Conservation (phyloP, 2,329 filamentous ascomycete genomes). For the Sporothrix euskadiensis region DNA sequence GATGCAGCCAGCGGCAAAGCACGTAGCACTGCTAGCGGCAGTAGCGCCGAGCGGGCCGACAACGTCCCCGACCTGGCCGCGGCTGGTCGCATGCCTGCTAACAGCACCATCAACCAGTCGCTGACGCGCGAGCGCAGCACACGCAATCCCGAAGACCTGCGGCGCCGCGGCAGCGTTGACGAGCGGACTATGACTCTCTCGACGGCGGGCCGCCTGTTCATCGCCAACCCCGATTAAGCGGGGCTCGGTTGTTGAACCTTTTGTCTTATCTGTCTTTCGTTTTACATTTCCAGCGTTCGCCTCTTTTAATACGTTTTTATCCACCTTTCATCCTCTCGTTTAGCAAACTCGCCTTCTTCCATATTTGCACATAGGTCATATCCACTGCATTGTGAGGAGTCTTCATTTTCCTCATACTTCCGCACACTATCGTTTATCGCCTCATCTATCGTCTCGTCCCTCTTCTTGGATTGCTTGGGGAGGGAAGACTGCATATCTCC, state of each 20-base stretch:
- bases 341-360: not conserved
- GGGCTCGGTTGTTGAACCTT: no score
- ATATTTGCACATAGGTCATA: not conserved
- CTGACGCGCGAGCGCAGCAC: slow-evolving; percentile 65
- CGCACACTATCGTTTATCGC: slow-evolving; percentile 12
- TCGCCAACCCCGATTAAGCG: slow-evolving; percentile 75
- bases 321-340: not conserved
- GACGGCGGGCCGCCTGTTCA: slow-evolving; percentile 71
- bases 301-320: not conserved
- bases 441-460: not conserved
- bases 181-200: slow-evolving; percentile 77
- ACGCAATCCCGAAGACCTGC: slow-evolving; percentile 70
- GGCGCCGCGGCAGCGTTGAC: slow-evolving; percentile 77
- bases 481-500: not conserved
- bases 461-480: not conserved
- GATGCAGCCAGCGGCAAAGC: slow-evolving; percentile 52
- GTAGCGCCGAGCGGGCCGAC: slow-evolving; percentile 62
- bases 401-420: not conserved
- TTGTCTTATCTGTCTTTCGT: not conserved
- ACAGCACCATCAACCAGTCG: slow-evolving; percentile 58
- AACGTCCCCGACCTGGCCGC: slow-evolving; percentile 57
- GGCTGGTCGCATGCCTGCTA: slow-evolving; percentile 56
- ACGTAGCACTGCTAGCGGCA: slow-evolving; percentile 55
- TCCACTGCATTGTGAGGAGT: slow-evolving; percentile 18
- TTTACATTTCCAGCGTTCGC: not conserved